Evolutionary conservation across 1,284 basidiomycete species (phyloP), one percentile per base, ranked within the genome.

Genomic region (Cryptococcus sp.): DNA sequence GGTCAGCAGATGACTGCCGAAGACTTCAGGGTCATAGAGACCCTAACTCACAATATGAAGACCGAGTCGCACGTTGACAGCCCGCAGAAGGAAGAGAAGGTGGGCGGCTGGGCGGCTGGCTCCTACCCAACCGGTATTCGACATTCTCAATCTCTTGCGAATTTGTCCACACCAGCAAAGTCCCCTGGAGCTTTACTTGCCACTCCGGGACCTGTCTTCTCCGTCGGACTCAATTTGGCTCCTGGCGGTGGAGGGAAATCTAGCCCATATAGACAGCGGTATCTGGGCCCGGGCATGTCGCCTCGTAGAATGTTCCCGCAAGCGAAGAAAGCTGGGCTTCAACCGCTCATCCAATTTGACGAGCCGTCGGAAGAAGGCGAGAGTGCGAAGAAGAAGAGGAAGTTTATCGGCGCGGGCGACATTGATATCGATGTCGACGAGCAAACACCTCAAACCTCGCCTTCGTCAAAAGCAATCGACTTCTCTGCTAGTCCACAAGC

Each of bases 261-360:
- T 22, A 49, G 47, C 41, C 60, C 62, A 7, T 62, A 62, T 46
- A 50, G 50, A 27, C 58, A 63, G 30, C 39, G 55, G 8, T 76
- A 76, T 54, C 65, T 76, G 1, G 73, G 73, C 13, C 72, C 73
- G 0, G 73, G 73, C 41, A 74, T 76, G 66, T 72, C 71, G 25
- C 65, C 70, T 1, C 60, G 66, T 17, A 63, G 68, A 23, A 63
- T 68, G 62, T 61, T 64, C 40, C 58, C 55, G 41, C 55, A 60
- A 43, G 54, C 57, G 41, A 53, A 51, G n/a, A 58, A 52, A 47
- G 52, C 60, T 17, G 39, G n/a, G 1, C 40, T 63, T 47, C 64
- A 65, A 41, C 51, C 20, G 17, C 38, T 20, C 10, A 42, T 52
- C 25, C 25, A 35, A 35, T 35, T 35, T 35, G 30, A 35, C 7